Percentiles rank a stretch among this genome's conserved stretches.
These are phyloP conservation scores for Neurospora crassa DNA, from an alignment of 2,329 filamentous ascomycete species.

Conservation along the genomic window DNA sequence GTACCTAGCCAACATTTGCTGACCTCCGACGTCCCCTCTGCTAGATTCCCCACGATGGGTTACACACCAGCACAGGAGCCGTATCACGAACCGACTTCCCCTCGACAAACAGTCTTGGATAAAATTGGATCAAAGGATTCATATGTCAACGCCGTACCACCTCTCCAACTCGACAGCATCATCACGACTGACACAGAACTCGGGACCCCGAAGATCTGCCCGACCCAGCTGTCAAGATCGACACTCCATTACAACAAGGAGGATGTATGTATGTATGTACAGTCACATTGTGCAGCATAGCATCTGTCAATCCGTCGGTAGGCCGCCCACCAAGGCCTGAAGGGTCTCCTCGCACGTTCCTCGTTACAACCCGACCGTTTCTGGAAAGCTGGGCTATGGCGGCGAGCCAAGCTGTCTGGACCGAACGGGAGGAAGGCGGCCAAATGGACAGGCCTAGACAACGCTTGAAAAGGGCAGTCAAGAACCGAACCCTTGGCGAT, in stretches of 20 bases:
- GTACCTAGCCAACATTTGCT: background rate
- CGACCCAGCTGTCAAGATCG: background rate
- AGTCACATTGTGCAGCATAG: background rate
- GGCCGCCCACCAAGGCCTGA: background rate
- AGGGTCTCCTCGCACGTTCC: background rate
- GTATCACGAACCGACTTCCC: background rate
- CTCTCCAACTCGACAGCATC: background rate
- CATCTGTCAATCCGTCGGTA: background rate
- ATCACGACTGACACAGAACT: background rate
- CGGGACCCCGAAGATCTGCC: background rate
- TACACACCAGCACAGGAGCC: background rate
- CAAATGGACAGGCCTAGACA: background rate
- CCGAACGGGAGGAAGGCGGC: background rate
- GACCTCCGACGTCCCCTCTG: background rate
- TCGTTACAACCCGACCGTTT: background rate
- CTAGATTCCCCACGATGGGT: background rate
- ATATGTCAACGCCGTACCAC: background rate
- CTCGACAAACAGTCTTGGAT: background rate
- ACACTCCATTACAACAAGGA: background rate
- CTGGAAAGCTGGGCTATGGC: background rate
- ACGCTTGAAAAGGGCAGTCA: background rate
- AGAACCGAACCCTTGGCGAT: background rate
- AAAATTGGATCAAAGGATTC: background rate
- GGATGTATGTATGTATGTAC: background rate
- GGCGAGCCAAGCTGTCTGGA: background rate